Evolutionary conservation across 305 asterid genomes (phyloP).

Genomic region (Stenogyne calaminthoides): DNA sequence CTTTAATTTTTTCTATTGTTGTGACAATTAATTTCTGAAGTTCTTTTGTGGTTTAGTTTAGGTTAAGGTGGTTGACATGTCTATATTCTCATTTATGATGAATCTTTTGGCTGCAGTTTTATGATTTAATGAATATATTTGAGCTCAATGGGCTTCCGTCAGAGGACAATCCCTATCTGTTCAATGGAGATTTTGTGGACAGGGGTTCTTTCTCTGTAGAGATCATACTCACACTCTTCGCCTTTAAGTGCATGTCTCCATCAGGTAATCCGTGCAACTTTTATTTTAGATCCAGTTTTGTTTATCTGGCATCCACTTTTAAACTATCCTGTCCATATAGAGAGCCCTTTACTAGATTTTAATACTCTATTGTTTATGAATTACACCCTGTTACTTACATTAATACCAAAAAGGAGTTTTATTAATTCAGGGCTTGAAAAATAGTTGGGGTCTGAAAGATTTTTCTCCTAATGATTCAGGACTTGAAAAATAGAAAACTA

Average conservation of each 20-base stretch:
- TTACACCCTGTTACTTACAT: not conserved
- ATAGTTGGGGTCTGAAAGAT: no score
- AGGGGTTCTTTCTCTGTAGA: conserved; percentile 96
- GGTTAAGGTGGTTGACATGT: conserved; percentile 17
- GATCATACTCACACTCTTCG: conserved; percentile 93
- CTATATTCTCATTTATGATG: conserved; percentile 22
- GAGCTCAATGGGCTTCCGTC: conserved; percentile 99
- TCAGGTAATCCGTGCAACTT: conserved; percentile 58
- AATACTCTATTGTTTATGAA: conserved; percentile 4
- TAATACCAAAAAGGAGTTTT: not conserved
- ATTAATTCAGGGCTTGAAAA: no score
- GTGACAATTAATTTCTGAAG: conserved; percentile 2
- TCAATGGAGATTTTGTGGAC: conserved; percentile 98
- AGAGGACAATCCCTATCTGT: conserved; percentile 95
- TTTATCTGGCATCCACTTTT: not conserved
- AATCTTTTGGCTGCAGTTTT: conserved; percentile 68
- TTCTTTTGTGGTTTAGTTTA: conserved; percentile 3
- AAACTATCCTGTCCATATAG: not conserved
- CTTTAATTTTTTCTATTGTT: conserved; percentile 2
- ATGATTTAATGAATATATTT: conserved; percentile 90
- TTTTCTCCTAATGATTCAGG: no score
- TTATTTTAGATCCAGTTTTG: conserved; percentile 12
- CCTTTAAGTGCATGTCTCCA: conserved; percentile 98
- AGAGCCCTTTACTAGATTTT: not conserved
- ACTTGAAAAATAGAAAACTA: no score